phyloP scores from a whole-genome alignment of 176 grass and related monocot genomes.

The Guadua angustifolia region DNA sequence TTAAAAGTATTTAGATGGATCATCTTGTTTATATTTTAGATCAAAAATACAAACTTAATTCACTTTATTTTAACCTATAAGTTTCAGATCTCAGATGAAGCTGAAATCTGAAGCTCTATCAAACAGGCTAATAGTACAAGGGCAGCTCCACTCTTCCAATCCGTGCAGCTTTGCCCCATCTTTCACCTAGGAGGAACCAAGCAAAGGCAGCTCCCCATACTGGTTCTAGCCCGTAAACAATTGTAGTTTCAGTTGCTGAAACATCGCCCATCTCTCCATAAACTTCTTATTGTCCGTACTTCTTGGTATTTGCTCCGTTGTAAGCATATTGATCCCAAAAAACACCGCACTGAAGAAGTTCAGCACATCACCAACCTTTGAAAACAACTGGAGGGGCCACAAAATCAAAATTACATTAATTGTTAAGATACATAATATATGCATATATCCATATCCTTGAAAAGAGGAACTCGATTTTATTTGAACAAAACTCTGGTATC shows the following conservation, averaged over 20 bases:
- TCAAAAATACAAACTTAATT: too few relatives aligned
- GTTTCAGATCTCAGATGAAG: too few relatives aligned
- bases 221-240: too few relatives aligned
- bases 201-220: slow-evolving; percentile 48
- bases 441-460: not conserved
- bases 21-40: too few relatives aligned
- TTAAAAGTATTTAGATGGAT: too few relatives aligned
- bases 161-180: slow-evolving; percentile 82
- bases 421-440: not conserved
- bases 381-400: not conserved
- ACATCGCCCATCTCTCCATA: slow-evolving; percentile 58
- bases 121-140: too few relatives aligned
- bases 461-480: not conserved
- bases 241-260: too few relatives aligned
- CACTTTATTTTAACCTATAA: too few relatives aligned
- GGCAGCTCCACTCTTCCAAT: slow-evolving; percentile 84
- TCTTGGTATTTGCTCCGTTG: slow-evolving; percentile 87
- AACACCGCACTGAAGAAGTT: slow-evolving; percentile 81
- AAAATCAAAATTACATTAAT: not conserved
- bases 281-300: slow-evolving; percentile 80
- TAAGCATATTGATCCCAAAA: slow-evolving; percentile 93
- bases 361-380: slow-evolving; percentile 76
- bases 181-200: slow-evolving; percentile 93
- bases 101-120: too few relatives aligned
- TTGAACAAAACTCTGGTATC: not conserved